Percentiles rank a stretch among this genome's conserved stretches.
Conservation (phyloP, 805 yeast species). For the Hanseniaspora guilliermondii region DNA sequence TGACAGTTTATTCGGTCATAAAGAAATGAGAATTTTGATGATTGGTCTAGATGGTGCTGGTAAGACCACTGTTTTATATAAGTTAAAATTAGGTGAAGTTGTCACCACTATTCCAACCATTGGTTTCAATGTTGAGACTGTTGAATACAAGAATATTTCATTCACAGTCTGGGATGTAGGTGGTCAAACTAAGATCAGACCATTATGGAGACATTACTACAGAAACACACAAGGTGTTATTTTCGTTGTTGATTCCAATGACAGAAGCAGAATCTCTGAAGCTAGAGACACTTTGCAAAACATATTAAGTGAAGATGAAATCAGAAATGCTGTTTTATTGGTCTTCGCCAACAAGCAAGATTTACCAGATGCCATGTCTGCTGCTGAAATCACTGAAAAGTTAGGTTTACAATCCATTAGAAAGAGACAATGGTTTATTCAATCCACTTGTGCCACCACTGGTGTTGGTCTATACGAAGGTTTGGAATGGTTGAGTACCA, state of each 20-base stretch:
- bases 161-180: constrained; percentile 99
- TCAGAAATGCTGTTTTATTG: constrained; percentile 87
- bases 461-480: constrained; percentile 98
- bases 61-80: constrained; percentile 91
- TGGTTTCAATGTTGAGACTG: constrained; percentile 95
- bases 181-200: constrained; percentile 98
- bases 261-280: constrained; percentile 93
- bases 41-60: constrained; percentile 98
- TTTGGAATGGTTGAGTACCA: constrained; percentile 89
- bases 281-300: constrained; percentile 97
- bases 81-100: constrained; percentile 89
- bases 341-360: constrained; percentile 98
- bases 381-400: constrained; percentile 95
- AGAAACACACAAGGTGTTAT: constrained; percentile 98
- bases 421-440: constrained; percentile 99
- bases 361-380: constrained; percentile 97
- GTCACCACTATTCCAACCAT: constrained; percentile 94
- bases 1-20: constrained; percentile 90
- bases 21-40: constrained; percentile 96
- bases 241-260: constrained; percentile 95
- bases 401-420: constrained; percentile 92
- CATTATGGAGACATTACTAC: constrained; percentile 97
- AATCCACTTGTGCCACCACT: constrained; percentile 97
- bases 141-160: constrained; percentile 90
- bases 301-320: constrained; percentile 96